Evolutionary conservation across 2,329 filamentous ascomycete genomes (phyloP).

Genomic region (Penicillium psychrosexuale): DNA sequence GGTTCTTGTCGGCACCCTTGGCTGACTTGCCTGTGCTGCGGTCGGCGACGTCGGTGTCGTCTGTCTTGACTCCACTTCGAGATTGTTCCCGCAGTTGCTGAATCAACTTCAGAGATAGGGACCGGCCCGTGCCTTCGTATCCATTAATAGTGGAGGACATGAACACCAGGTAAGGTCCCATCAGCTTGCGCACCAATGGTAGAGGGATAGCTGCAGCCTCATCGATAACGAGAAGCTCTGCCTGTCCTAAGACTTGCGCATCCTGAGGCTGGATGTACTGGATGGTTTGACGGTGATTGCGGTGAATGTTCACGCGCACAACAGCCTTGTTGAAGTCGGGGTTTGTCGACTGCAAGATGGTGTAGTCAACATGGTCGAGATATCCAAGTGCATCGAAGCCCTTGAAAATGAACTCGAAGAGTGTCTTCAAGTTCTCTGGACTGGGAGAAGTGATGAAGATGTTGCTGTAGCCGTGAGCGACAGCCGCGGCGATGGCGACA

Average conservation of each 20-base stretch:
- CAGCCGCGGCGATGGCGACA: constrained; percentile 86
- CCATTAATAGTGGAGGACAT: constrained; percentile 99
- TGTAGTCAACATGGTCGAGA: constrained; percentile 93
- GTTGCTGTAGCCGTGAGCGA: constrained; percentile 96
- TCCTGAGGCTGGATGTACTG: constrained; percentile 98
- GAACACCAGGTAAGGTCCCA: constrained; percentile 96
- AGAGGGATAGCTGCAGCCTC: constrained; percentile 95
- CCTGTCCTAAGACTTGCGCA: constrained; percentile 89
- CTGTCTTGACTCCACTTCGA: constrained; percentile 57
- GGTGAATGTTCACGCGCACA: constrained; percentile 91
- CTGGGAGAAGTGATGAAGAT: constrained; percentile 98
- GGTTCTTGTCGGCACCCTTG: constrained; percentile 59
- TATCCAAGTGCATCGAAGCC: constrained; percentile 94
- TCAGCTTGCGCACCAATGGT: constrained; percentile 85
- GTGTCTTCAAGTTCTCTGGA: constrained; percentile 95
- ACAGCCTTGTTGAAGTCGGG: constrained; percentile 99
- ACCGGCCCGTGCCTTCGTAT: constrained; percentile 94
- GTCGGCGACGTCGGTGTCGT: constrained; percentile 68
- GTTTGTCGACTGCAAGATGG: constrained; percentile 96
- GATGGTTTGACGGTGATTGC: constrained; percentile 93
- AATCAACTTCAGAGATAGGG: constrained; percentile 91
- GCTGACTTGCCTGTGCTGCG: constrained; percentile 71
- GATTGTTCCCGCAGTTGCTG: constrained; percentile 96
- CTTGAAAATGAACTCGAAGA: constrained; percentile 98
- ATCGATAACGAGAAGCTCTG: constrained; percentile 92